Percentiles rank a stretch among this genome's conserved stretches.
phyloP scores from a whole-genome alignment of 2,329 filamentous ascomycete species.

The Dissoconium aciculare region DNA sequence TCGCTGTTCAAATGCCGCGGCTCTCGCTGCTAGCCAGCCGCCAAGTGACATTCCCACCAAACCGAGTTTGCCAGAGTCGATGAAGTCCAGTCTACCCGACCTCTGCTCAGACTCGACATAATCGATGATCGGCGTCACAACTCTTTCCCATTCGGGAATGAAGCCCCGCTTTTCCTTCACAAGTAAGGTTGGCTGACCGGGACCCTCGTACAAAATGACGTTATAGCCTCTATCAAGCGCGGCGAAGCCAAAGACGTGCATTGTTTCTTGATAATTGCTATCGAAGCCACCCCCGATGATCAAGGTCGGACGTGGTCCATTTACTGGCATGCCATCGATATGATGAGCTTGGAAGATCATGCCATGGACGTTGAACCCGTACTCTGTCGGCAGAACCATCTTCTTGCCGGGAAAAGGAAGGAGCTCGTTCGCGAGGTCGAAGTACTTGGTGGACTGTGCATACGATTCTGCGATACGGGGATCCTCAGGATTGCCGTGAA shows the following conservation, averaged over 20 bases:
- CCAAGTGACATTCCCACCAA: conserved; percentile 21
- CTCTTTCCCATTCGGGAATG: conserved; percentile 21
- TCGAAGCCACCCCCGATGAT: conserved; percentile 20
- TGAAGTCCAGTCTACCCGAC: conserved; percentile 3
- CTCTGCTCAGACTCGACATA: conserved; percentile 13
- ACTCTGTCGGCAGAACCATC: conserved; percentile 2
- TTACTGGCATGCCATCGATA: conserved; percentile 2
- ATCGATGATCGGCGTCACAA: conserved; percentile 21
- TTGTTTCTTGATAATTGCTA: conserved; percentile 20
- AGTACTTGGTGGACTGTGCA: conserved; percentile 25
- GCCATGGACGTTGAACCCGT: conserved; percentile 5
- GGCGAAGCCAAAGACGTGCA: conserved; percentile 15
- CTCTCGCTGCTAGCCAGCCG: conserved; percentile 22
- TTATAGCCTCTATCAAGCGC: conserved; percentile 22
- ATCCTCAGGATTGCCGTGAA: conserved; percentile 29
- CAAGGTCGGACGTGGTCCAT: conserved; percentile 10
- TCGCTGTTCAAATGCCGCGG: conserved; percentile 20
- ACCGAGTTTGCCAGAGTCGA: conserved; percentile 17
- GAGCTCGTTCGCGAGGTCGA: conserved; percentile 26
- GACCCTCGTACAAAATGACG: conserved; percentile 23
- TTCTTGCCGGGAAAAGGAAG: conserved; percentile 19
- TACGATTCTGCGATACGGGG: conserved; percentile 28
- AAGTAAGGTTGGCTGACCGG: conserved; percentile 20
- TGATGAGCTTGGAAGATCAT: conserved; percentile 6
- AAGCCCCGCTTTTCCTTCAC: conserved; percentile 16